These are phyloP conservation scores for Colletotrichum shisoi DNA, from an alignment of 2,329 filamentous ascomycete species.

Conservation along the genomic window DNA sequence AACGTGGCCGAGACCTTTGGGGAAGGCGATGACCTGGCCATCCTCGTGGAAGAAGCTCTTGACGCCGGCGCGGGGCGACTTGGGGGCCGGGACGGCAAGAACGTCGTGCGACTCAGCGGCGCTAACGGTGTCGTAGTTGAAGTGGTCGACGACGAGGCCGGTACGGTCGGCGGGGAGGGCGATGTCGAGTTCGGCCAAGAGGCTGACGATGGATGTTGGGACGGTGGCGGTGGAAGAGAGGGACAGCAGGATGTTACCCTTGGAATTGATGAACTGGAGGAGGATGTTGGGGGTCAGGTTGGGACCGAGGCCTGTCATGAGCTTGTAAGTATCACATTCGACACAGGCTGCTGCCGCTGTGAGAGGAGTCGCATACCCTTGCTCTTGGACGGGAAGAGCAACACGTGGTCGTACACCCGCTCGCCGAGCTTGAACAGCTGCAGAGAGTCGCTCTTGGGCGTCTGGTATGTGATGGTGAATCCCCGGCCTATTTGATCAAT, in stretches of 20 bases:
- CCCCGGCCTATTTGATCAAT: conserved; percentile 70
- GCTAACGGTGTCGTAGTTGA: conserved; percentile 83
- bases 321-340: conserved; percentile 11
- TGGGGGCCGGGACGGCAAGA: conserved; percentile 76
- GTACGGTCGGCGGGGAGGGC: conserved; percentile 85
- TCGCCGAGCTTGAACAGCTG: conserved; percentile 86
- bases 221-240: conserved; percentile 76
- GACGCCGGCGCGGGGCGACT: conserved; percentile 69
- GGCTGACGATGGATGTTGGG: conserved; percentile 75
- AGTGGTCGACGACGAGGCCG: conserved; percentile 90
- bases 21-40: conserved; percentile 75
- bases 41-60: conserved; percentile 79
- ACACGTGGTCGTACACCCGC: conserved; percentile 86
- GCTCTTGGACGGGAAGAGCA: conserved; percentile 86
- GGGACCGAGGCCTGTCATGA: conserved; percentile 76
- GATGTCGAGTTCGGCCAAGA: conserved; percentile 89
- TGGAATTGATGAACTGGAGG: conserved; percentile 87
- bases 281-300: conserved; percentile 85
- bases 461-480: conserved; percentile 81
- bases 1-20: conserved; percentile 79
- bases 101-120: conserved; percentile 88
- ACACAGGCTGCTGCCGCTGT: background rate
- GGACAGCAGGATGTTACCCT: conserved; percentile 89
- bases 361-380: conserved; percentile 69
- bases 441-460: conserved; percentile 80